Evolutionary conservation across 2,329 filamentous ascomycete genomes (phyloP).

Genomic region (Pseudodiploospora longispora): DNA sequence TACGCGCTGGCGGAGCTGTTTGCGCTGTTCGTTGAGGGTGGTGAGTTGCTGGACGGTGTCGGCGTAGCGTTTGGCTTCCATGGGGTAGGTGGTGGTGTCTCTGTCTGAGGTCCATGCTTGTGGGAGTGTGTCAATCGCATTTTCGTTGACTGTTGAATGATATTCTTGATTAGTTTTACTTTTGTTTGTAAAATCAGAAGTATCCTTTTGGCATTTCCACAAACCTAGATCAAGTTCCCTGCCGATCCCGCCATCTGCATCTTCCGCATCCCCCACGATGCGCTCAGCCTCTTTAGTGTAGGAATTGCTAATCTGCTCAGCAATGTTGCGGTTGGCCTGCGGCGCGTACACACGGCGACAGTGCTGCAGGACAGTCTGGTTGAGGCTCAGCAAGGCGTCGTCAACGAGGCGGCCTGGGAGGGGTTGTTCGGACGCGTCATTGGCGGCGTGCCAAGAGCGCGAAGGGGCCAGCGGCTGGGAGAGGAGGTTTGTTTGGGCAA

Average conservation of each 20-base stretch:
- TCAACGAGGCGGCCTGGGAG: slow-evolving; percentile 44
- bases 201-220: slow-evolving; percentile 10
- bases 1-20: slow-evolving; percentile 29
- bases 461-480: slow-evolving; percentile 51
- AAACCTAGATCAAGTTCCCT: slow-evolving; percentile 37
- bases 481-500: slow-evolving; percentile 53
- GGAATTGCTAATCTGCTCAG: slow-evolving; percentile 62
- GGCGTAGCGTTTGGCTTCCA: slow-evolving; percentile 43
- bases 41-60: slow-evolving; percentile 41
- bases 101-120: slow-evolving; percentile 36
- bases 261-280: slow-evolving; percentile 25
- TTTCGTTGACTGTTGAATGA: slow-evolving; percentile 26
- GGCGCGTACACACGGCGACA: slow-evolving; percentile 57
- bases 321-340: slow-evolving; percentile 61
- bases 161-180: not conserved
- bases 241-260: slow-evolving; percentile 28
- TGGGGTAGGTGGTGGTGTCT: slow-evolving; percentile 28
- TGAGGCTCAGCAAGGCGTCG: slow-evolving; percentile 50
- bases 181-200: too few relatives aligned
- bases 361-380: slow-evolving; percentile 57
- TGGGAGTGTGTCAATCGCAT: slow-evolving; percentile 39
- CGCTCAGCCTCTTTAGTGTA: slow-evolving; percentile 46
- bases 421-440: slow-evolving; percentile 32
- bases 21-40: slow-evolving; percentile 35
- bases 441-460: slow-evolving; percentile 41